phyloP scores from a whole-genome alignment of 2,329 filamentous ascomycete genomes.

The Calonectria honghensis region DNA sequence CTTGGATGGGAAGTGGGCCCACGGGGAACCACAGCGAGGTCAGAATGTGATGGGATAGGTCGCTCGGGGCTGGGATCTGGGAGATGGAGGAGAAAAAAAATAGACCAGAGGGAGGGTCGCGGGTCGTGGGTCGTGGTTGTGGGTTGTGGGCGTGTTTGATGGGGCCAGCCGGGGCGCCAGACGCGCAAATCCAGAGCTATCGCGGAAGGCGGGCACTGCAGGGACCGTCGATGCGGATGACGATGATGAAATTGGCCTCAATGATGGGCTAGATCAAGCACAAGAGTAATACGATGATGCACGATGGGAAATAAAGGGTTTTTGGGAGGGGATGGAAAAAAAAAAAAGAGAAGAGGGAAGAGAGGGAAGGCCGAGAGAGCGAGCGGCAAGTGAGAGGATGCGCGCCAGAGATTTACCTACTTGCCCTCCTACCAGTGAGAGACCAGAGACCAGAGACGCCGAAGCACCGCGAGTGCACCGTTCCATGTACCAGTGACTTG shows the following conservation, averaged over 20 bases:
- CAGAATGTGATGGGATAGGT: constrained; percentile 42
- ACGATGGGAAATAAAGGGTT: constrained; percentile 47
- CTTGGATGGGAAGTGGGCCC: constrained; percentile 55
- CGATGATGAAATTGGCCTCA: constrained; percentile 33
- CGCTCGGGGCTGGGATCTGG: constrained; percentile 55
- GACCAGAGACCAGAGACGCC: constrained; percentile 48
- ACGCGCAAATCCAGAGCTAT: constrained; percentile 54
- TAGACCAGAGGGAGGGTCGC: constrained; percentile 46
- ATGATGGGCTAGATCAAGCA: constrained; percentile 20
- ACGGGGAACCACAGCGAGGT: constrained; percentile 55
- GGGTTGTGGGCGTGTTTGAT: constrained; percentile 48
- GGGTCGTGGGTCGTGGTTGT: constrained; percentile 38
- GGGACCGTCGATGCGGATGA: constrained; percentile 32
- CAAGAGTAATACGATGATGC: constrained; percentile 42
- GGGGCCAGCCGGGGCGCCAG: constrained; percentile 54
- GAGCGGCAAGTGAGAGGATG: constrained; percentile 46
- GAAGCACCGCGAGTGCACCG: constrained; percentile 40
- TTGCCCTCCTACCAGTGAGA: constrained; percentile 45
- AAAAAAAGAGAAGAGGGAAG: constrained; percentile 50
- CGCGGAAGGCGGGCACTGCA: constrained; percentile 40
- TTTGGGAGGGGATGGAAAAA: constrained; percentile 46
- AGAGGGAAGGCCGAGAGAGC: constrained; percentile 49
- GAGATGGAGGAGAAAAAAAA: constrained; percentile 50
- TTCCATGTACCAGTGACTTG: constrained; percentile 49
- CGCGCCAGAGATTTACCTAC: constrained; percentile 42